These are phyloP conservation scores for Ajuga chamaepitys DNA, from an alignment of 257 asterid genomes.

Conservation along the genomic window DNA sequence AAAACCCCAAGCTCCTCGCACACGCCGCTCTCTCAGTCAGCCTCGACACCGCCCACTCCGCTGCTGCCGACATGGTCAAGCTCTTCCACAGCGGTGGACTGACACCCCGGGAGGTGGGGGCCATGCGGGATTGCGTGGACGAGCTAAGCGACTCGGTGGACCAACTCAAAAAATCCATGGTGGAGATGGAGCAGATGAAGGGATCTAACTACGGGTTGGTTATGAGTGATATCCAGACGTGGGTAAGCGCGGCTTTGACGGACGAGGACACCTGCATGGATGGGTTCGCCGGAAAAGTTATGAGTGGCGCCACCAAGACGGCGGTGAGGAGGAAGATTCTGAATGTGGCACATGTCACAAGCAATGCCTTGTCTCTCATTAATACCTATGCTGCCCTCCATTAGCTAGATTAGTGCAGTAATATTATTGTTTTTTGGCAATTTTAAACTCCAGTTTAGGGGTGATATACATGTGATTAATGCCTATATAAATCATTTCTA, in stretches of 20 bases:
- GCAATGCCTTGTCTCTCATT: constrained; percentile 69
- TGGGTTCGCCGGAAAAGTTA: constrained; percentile 44
- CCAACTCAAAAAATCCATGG: constrained; percentile 30
- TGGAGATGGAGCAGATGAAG: constrained; percentile 35
- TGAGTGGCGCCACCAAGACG: constrained; percentile 30
- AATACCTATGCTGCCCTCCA: constrained; percentile 35
- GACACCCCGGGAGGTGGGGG: constrained; percentile 43
- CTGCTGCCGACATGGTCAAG: constrained; percentile 35
- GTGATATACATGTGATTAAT: too few species aligned
- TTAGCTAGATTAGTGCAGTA: too few species aligned
- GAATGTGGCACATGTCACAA: constrained; percentile 54
- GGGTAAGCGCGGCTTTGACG: constrained; percentile 89
- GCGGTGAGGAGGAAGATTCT: constrained; percentile 33
- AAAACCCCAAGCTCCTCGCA: constrained; percentile 46
- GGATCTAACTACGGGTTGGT: constrained; percentile 27
- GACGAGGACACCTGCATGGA: constrained; percentile 67
- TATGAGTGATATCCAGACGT: constrained; percentile 52
- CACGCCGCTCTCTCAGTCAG: constrained; percentile 49
- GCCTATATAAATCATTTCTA: too few species aligned
- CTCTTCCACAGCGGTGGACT: constrained; percentile 32
- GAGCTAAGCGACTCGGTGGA: constrained; percentile 46
- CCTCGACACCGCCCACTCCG: constrained; percentile 30
- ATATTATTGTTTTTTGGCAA: too few species aligned
- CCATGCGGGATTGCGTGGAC: constrained; percentile 70
- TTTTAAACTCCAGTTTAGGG: too few species aligned